A percentile compares a stretch with the other conserved stretches of the same genome.
Evolutionary conservation across 2,329 filamentous ascomycete genomes (phyloP).

Genomic region (Aureobasidium namibiae): DNA sequence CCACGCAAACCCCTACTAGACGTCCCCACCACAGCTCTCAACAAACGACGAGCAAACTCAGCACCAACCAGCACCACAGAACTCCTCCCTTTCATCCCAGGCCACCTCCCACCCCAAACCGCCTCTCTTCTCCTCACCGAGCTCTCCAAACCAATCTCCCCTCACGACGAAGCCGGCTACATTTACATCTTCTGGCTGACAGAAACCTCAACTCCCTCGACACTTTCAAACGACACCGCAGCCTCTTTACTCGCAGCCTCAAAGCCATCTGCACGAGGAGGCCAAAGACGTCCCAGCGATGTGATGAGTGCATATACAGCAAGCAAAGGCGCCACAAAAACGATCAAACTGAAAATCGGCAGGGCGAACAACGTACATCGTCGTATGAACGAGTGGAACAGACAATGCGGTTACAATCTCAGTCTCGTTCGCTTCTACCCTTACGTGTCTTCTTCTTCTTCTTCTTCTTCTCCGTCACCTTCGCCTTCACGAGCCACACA

Average conservation of each 20-base stretch:
- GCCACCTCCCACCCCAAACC: slow-evolving; percentile 56
- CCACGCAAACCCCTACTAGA: slow-evolving; percentile 22
- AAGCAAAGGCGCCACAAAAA: slow-evolving; percentile 36
- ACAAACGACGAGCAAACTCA: slow-evolving; percentile 16
- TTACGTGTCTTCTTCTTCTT: slow-evolving; percentile 45
- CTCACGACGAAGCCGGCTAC: slow-evolving; percentile 73
- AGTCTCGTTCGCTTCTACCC: slow-evolving; percentile 89
- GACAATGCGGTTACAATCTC: slow-evolving; percentile 84
- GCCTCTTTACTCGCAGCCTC: slow-evolving; percentile 24
- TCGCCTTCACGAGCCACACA: slow-evolving; percentile 19
- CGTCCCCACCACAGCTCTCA: slow-evolving; percentile 21
- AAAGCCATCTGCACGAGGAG: slow-evolving; percentile 4
- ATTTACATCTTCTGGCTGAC: slow-evolving; percentile 99
- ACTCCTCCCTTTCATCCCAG: slow-evolving; percentile 61
- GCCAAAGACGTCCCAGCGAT: slow-evolving; percentile 22
- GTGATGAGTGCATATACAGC: slow-evolving; percentile 28
- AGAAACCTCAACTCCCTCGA: slow-evolving; percentile 50
- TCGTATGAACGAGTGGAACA: slow-evolving; percentile 84
- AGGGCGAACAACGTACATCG: slow-evolving; percentile 76
- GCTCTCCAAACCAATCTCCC: slow-evolving; percentile 65
- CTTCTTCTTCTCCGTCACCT: slow-evolving; percentile 18
- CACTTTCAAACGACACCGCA: slow-evolving; percentile 38
- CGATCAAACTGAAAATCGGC: slow-evolving; percentile 59
- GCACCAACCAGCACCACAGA: slow-evolving; percentile 15
- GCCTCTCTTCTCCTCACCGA: slow-evolving; percentile 66